Evolutionary conservation across 2,329 filamentous ascomycete species (phyloP), one percentile per base, ranked within the genome.

Genomic region (Nemania sp.): DNA sequence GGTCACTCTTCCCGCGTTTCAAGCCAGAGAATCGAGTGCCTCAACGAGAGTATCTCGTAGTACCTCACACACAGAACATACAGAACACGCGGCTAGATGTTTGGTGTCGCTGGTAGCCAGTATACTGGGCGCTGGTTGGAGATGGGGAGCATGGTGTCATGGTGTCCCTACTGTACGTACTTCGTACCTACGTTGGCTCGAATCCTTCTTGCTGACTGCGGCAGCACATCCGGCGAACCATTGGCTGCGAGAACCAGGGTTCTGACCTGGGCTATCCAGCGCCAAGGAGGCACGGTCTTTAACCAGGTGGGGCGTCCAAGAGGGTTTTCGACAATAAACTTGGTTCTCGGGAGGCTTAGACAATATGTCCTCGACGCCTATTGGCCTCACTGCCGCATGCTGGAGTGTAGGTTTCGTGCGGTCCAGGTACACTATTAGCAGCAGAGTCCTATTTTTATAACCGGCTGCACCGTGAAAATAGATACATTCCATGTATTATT

Each of bases 401-500:
- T 54, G 54, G 25, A 29, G 25, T 29, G 25, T 29, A 29, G 25
- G 25, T 29, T 3, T 29, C 3, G 25, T 29, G 25, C 7, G 25
- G 59, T 54, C 40, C 50, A 48, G 39, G 48, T 50, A 62, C 59
- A 54, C 40, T 49, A 62, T 60, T 57, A 60, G 54, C 49, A 62
- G 35, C 34, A 51, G 29, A 50, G 50, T 66, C 61, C 64, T 66
- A 66, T 64, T 64, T 64, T 51, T 65, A 65, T 61, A 55, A 59
- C 60, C 50, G 49, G 37, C 45, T 3, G 52, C 43, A 48, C 35
- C 35, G 47, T 48, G 45, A n/a, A 48, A 48, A 48, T 48, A 34
- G 42, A 45, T 45, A 25, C 42, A 18, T 12, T 20, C 6, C 13
- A 48, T 35, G 25, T 35, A 48, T 7, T 25, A 10, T 45, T 35